These are phyloP conservation scores for Rhodotorula toruloides DNA, from an alignment of 768 basidiomycete genomes.

Conservation along the genomic window DNA sequence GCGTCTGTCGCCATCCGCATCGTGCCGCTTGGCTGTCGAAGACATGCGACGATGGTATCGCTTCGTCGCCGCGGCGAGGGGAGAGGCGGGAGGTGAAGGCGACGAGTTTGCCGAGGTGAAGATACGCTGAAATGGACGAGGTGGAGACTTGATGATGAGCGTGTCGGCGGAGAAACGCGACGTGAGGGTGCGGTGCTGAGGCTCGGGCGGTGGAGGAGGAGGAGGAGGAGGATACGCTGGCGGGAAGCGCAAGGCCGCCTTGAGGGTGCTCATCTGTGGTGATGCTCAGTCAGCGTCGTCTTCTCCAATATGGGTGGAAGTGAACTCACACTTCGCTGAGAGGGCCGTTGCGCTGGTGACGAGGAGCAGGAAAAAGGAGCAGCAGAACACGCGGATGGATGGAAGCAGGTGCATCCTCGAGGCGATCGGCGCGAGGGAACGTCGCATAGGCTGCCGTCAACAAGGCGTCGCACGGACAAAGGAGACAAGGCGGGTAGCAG, in stretches of 20 bases:
- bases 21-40: no score
- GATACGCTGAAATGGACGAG: constrained; percentile 14
- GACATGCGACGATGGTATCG: background rate
- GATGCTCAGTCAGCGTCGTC: no score
- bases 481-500: no score
- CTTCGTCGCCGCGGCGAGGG: background rate
- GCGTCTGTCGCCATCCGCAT: no score
- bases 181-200: background rate
- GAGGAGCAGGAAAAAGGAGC: no score
- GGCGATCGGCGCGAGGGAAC: no score
- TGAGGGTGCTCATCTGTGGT: constrained; percentile 16
- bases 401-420: no score
- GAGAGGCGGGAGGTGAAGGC: background rate
- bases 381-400: no score
- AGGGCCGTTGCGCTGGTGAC: background rate
- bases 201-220: background rate
- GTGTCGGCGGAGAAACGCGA: constrained; percentile 36
- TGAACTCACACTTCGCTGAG: background rate
- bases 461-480: no score
- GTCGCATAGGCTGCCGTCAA: no score
- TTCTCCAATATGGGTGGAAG: no score
- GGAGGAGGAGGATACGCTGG: constrained; percentile 1
- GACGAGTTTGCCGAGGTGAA: constrained; percentile 8
- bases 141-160: constrained; percentile 15
- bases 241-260: constrained; percentile 25